Evolutionary conservation across 164 flowering plant species (phyloP).

Genomic region (Vitis amurensis): DNA sequence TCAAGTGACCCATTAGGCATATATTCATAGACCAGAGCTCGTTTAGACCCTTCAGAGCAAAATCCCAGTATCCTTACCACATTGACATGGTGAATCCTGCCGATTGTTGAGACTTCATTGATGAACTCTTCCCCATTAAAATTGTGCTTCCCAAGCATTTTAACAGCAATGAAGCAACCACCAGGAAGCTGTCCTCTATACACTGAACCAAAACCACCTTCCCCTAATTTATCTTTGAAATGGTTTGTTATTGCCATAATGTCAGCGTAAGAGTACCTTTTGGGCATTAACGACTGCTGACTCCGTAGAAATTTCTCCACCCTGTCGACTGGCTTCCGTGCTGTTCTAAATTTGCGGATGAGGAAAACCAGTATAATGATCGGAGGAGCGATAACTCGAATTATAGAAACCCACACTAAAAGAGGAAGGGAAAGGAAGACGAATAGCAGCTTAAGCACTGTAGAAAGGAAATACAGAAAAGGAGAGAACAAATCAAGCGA

Average conservation of each 20-base stretch:
- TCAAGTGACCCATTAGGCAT: slow-evolving; percentile 12
- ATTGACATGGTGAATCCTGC: slow-evolving; percentile 4
- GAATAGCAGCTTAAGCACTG: not conserved
- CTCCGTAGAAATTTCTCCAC: slow-evolving; percentile 1
- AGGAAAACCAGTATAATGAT: slow-evolving; percentile 12
- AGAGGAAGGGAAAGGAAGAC: not conserved
- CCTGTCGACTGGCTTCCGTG: not conserved
- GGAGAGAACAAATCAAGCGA: no score
- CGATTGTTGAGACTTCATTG: not conserved
- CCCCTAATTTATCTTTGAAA: slow-evolving; percentile 3
- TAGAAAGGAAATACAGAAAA: no score
- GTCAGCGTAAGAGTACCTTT: slow-evolving; percentile 11
- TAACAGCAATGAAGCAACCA: slow-evolving; percentile 4
- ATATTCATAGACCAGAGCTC: slow-evolving; percentile 7
- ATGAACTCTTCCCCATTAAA: not conserved
- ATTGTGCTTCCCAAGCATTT: not conserved
- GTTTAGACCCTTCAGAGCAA: slow-evolving; percentile 3
- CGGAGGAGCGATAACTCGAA: slow-evolving; percentile 6
- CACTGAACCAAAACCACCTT: slow-evolving; percentile 9
- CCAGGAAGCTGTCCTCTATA: not conserved
- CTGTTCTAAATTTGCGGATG: slow-evolving; percentile 3
- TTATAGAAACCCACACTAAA: not conserved
- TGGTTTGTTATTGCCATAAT: slow-evolving; percentile 2
- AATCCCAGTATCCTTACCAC: slow-evolving; percentile 1
- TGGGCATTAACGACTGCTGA: not conserved